phyloP scores from a whole-genome alignment of 2,329 filamentous ascomycete genomes.

The Penicillium sp. region DNA sequence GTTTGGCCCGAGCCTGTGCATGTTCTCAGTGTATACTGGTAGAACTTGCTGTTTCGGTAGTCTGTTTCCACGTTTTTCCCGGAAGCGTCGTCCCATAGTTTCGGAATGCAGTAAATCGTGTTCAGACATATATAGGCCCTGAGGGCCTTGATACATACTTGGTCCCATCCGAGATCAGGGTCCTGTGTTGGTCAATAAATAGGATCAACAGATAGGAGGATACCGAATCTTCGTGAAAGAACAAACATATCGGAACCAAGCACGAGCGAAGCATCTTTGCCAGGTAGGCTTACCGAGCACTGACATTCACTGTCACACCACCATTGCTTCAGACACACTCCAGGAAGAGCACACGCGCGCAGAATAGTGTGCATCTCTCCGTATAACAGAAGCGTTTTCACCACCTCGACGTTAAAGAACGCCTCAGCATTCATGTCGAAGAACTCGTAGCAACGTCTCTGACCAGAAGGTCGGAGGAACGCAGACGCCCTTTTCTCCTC shows the following conservation, averaged over 20 bases:
- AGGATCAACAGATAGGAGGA: background rate
- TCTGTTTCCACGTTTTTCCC: constrained; percentile 1
- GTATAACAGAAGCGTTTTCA: constrained; percentile 12
- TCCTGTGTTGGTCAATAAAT: constrained; percentile 2
- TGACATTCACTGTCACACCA: background rate
- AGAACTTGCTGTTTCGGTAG: constrained; percentile 12
- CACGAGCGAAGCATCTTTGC: background rate
- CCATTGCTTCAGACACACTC: background rate
- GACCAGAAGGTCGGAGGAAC: background rate
- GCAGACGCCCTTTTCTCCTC: background rate
- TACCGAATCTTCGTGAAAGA: background rate
- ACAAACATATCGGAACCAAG: background rate
- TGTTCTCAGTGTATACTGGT: constrained; percentile 4
- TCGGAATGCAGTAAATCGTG: constrained; percentile 7
- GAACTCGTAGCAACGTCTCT: background rate
- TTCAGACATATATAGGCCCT: constrained; percentile 13
- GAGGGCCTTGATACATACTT: constrained; percentile 4
- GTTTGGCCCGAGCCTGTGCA: background rate
- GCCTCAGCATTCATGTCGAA: background rate
- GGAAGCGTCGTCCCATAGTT: constrained; percentile 2
- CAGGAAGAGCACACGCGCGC: constrained; percentile 6
- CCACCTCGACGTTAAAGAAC: constrained; percentile 11
- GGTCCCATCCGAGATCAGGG: constrained; percentile 4
- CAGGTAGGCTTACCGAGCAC: background rate
- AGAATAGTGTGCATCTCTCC: constrained; percentile 14